Conservation (phyloP, 371 early-diverging fungal genomes). For the Mucor mucedo region DNA sequence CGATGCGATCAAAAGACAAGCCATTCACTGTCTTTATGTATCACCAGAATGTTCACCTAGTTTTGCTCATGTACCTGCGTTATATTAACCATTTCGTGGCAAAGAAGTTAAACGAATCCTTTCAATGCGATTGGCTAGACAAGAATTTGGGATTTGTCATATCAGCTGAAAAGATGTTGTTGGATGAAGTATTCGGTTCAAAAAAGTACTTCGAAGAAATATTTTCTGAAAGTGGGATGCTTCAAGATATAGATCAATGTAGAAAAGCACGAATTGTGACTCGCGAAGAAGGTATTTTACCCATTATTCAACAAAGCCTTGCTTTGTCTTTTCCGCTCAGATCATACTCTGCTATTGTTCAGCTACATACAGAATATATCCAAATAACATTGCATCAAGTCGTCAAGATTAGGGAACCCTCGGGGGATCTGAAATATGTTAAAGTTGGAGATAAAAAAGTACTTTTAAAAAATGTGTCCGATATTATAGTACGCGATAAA, state of each 20-base stretch:
- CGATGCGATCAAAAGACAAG: too few species aligned
- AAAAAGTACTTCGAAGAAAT: neutral
- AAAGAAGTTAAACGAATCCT: too few species aligned
- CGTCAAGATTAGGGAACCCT: too few species aligned
- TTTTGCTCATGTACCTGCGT: too few species aligned
- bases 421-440: too few species aligned
- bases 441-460: too few species aligned
- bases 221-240: neutral
- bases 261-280: neutral
- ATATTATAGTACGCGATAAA: too few species aligned
- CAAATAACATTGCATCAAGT: neutral
- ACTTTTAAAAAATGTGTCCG: too few species aligned
- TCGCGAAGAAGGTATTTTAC: neutral
- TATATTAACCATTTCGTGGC: too few species aligned
- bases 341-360: neutral
- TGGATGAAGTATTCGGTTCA: neutral
- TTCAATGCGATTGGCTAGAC: too few species aligned
- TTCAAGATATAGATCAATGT: neutral
- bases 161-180: neutral
- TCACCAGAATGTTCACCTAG: too few species aligned
- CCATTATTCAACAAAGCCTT: neutral
- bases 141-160: neutral
- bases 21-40: too few species aligned
- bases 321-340: neutral
- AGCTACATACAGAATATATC: neutral